Evolutionary conservation across 2,329 filamentous ascomycete genomes (phyloP).

Genomic region (Ascochyta fabae): DNA sequence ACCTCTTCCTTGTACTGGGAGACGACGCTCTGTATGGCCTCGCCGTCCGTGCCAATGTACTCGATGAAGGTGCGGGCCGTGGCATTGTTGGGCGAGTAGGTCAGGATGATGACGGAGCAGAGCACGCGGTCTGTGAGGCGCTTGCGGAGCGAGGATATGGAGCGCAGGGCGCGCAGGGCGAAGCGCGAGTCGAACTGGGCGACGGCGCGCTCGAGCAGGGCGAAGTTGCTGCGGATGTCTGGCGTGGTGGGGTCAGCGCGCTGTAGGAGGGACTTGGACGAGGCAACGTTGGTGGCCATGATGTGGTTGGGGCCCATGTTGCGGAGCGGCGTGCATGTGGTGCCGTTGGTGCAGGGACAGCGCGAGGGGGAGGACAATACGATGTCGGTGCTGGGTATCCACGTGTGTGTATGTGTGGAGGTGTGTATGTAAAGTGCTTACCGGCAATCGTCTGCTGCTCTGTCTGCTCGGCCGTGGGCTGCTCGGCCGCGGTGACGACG

Average conservation of each 20-base stretch:
- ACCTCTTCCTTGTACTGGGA: slow-evolving; percentile 70
- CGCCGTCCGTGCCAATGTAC: slow-evolving; percentile 71
- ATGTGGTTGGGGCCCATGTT: slow-evolving; percentile 42
- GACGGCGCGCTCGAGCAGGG: slow-evolving; percentile 88
- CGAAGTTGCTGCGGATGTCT: slow-evolving; percentile 97
- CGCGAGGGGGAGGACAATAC: slow-evolving; percentile 27
- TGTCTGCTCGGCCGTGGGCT: slow-evolving; percentile 50
- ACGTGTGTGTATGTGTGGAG: too few species aligned
- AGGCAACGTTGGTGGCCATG: slow-evolving; percentile 38
- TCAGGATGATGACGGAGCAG: slow-evolving; percentile 79
- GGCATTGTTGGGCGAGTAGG: slow-evolving; percentile 72
- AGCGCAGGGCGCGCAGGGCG: slow-evolving; percentile 89
- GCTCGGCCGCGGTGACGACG: slow-evolving; percentile 51
- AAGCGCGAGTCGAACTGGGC: slow-evolving; percentile 93
- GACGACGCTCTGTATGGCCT: slow-evolving; percentile 64
- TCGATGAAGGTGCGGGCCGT: slow-evolving; percentile 73
- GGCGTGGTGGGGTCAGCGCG: slow-evolving; percentile 41
- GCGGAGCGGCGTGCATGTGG: slow-evolving; percentile 23
- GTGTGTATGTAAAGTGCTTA: slow-evolving; percentile 26
- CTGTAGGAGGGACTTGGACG: slow-evolving; percentile 37
- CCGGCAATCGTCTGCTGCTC: slow-evolving; percentile 50
- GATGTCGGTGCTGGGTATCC: background rate
- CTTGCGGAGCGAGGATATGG: slow-evolving; percentile 95
- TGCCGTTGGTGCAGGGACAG: slow-evolving; percentile 33
- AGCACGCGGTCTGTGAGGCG: slow-evolving; percentile 82